These are phyloP conservation scores for Pseudonitzschia multistriata DNA, from an alignment of 108 stramenopile species.

Conservation along the genomic window DNA sequence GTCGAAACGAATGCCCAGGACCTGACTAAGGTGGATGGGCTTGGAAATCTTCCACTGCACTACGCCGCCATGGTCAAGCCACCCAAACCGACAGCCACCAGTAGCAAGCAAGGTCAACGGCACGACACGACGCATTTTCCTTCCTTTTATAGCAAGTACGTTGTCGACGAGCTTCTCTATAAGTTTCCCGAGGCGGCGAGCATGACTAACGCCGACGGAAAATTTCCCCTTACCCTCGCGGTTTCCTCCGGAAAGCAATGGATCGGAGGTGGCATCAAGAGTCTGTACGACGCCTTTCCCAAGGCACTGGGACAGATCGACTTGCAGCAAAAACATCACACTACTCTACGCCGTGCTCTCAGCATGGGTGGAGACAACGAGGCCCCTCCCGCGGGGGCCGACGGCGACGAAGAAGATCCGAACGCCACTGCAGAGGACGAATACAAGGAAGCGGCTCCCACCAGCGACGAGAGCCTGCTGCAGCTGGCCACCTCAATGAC, in stretches of 20 bases:
- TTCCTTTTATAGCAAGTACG: conserved; percentile 76
- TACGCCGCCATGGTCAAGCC: conserved; percentile 69
- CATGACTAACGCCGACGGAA: conserved; percentile 53
- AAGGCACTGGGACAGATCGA: conserved; percentile 61
- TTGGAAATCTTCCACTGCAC: conserved; percentile 76
- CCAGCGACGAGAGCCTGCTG: background rate
- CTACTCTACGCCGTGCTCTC: conserved; percentile 48
- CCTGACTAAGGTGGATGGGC: conserved; percentile 58
- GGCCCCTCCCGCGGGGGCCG: too few species aligned
- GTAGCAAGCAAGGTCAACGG: background rate
- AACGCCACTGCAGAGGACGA: conserved; percentile 32
- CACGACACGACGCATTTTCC: conserved; percentile 33
- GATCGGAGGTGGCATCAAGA: conserved; percentile 85
- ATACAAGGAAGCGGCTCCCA: conserved; percentile 31
- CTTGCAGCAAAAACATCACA: conserved; percentile 49
- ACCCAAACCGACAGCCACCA: conserved; percentile 5
- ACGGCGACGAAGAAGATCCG: conserved; percentile 15
- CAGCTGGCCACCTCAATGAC: conserved; percentile 32
- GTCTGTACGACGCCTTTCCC: conserved; percentile 75
- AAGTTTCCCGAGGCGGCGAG: conserved; percentile 80
- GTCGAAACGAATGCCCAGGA: conserved; percentile 84
- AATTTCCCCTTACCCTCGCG: conserved; percentile 69
- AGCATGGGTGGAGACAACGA: conserved; percentile 39
- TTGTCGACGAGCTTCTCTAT: conserved; percentile 82
- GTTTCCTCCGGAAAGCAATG: conserved; percentile 77